Percentiles rank a stretch among this genome's conserved stretches.
phyloP scores from a whole-genome alignment of 2,329 filamentous ascomycete genomes.

The Amauroascus niger region DNA sequence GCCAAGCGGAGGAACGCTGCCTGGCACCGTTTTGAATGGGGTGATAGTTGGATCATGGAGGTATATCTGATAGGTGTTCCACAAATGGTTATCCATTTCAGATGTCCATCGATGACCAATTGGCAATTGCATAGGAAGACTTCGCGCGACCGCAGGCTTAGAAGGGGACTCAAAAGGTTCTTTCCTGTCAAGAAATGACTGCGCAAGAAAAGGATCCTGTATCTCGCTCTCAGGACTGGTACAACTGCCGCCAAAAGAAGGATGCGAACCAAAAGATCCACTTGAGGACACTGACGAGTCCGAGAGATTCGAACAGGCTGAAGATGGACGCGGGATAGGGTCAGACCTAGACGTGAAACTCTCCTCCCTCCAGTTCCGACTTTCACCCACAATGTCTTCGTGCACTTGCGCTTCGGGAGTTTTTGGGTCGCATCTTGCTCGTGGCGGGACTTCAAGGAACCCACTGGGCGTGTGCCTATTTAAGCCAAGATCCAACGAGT shows the following conservation, averaged over 20 bases:
- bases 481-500: conserved; percentile 13
- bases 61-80: conserved; percentile 57
- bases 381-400: conserved; percentile 28
- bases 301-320: conserved; percentile 50
- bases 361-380: conserved; percentile 27
- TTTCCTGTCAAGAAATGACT: conserved; percentile 33
- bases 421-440: conserved; percentile 31
- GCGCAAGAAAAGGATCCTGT: conserved; percentile 46
- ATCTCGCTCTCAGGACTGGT: conserved; percentile 52
- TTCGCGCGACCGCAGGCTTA: conserved; percentile 24
- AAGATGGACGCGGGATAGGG: conserved; percentile 46
- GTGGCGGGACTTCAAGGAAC: conserved; percentile 33
- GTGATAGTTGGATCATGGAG: conserved; percentile 57
- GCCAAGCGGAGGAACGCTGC: conserved; percentile 53
- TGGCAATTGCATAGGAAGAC: conserved; percentile 21
- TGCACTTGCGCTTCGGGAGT: conserved; percentile 40
- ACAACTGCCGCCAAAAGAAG: conserved; percentile 51
- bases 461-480: conserved; percentile 25
- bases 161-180: conserved; percentile 32
- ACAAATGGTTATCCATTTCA: conserved; percentile 57
- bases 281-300: conserved; percentile 54
- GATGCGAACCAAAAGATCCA: conserved; percentile 47
- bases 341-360: conserved; percentile 31
- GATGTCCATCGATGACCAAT: conserved; percentile 43
- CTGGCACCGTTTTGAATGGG: conserved; percentile 57